Conservation (phyloP, 1,284 basidiomycete species). For the Coniferiporia sulphurascens region DNA sequence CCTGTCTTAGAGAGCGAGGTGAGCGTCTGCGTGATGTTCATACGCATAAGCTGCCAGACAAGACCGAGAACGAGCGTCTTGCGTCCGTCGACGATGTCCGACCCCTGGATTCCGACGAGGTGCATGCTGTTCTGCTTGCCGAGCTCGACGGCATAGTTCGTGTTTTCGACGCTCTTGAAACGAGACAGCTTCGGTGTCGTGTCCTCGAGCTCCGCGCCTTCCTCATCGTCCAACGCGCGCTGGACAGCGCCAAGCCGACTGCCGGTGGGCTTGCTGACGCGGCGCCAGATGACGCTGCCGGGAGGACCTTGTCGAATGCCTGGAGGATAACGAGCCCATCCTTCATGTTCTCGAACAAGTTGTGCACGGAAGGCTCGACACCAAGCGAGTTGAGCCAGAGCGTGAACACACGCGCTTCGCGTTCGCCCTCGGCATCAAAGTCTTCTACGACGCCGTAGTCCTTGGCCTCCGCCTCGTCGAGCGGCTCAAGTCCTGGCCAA, state of each 20-base stretch:
- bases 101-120: constrained; percentile 95
- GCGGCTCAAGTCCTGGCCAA: constrained; percentile 86
- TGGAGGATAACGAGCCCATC: constrained; percentile 90
- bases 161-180: constrained; percentile 98
- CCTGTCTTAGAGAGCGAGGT: constrained; percentile 70
- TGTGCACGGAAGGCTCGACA: constrained; percentile 94
- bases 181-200: constrained; percentile 83
- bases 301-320: constrained; percentile 94
- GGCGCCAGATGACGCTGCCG: constrained; percentile 89
- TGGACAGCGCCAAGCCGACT: constrained; percentile 55
- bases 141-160: constrained; percentile 93
- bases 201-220: constrained; percentile 70
- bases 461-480: constrained; percentile 86
- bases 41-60: constrained; percentile 96
- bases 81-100: constrained; percentile 92
- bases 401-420: constrained; percentile 96
- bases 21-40: constrained; percentile 93
- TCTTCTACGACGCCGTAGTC: constrained; percentile 88
- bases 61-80: constrained; percentile 92
- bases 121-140: constrained; percentile 92
- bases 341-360: constrained; percentile 93
- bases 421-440: constrained; percentile 97
- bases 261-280: constrained; percentile 77
- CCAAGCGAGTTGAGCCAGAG: constrained; percentile 97
- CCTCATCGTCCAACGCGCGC: constrained; percentile 42